phyloP scores from a whole-genome alignment of 1,284 basidiomycete species.

The Lentinula novae-zelandiae region DNA sequence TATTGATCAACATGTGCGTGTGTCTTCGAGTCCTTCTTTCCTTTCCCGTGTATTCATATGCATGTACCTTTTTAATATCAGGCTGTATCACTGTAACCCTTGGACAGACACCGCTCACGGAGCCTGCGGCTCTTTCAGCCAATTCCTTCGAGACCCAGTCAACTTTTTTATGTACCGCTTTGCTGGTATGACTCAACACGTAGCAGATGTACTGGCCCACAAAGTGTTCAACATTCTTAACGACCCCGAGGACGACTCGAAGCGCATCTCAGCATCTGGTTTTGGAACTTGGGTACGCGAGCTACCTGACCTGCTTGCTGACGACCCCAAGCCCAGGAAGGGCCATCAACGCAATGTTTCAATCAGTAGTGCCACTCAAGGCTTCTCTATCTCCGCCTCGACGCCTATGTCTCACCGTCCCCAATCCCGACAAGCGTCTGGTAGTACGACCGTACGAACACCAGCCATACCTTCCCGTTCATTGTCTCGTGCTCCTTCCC shows the following conservation, averaged over 20 bases:
- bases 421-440: conserved; percentile 53
- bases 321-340: conserved; percentile 27
- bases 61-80: conserved; percentile 24
- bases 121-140: conserved; percentile 79
- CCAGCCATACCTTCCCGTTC: conserved; percentile 51
- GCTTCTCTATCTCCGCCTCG: conserved; percentile 56
- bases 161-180: conserved; percentile 89
- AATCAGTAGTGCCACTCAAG: conserved; percentile 52
- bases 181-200: conserved; percentile 84
- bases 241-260: conserved; percentile 48
- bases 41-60: conserved; percentile 14
- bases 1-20: conserved; percentile 92
- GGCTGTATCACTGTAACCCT: conserved; percentile 97
- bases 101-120: conserved; percentile 91
- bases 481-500: conserved; percentile 57
- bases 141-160: conserved; percentile 78
- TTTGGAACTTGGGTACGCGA: conserved; percentile 87
- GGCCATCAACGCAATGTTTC: conserved; percentile 48
- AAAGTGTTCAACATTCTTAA: conserved; percentile 85
- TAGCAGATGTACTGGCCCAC: conserved; percentile 84
- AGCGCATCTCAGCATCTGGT: conserved; percentile 75
- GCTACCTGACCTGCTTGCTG: conserved; percentile 69
- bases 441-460: conserved; percentile 38
- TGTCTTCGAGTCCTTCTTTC: conserved; percentile 13
- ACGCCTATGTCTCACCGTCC: conserved; percentile 68